Evolutionary conservation across 805 yeast genomes (phyloP).

Genomic region (Lachancea kluyveri): DNA sequence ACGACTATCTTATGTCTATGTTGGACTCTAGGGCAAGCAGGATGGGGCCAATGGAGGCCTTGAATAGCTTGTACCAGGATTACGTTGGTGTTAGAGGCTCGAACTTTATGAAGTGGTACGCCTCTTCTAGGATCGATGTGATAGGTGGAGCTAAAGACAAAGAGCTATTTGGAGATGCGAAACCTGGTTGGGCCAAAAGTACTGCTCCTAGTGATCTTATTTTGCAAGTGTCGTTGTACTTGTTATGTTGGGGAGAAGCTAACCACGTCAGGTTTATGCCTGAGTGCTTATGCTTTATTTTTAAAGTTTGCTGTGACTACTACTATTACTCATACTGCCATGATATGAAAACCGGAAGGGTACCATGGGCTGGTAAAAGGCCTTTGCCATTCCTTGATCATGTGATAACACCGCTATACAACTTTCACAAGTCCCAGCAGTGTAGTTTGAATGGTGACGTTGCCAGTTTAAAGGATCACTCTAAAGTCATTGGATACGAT

Average conservation of each 20-base stretch:
- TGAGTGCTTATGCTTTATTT: constrained; percentile 78
- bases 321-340: too few relatives aligned
- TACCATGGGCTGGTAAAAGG: too few relatives aligned
- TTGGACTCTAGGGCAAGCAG: constrained; percentile 67
- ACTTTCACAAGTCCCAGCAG: constrained; percentile 72
- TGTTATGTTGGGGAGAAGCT: constrained; percentile 86
- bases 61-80: constrained; percentile 73
- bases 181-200: constrained; percentile 74
- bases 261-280: constrained; percentile 83
- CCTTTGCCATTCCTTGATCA: constrained; percentile 75
- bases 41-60: constrained; percentile 60
- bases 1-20: constrained; percentile 54
- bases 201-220: too few relatives aligned
- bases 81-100: constrained; percentile 88
- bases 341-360: constrained; percentile 79
- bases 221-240: constrained; percentile 67
- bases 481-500: constrained; percentile 72
- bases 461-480: constrained; percentile 73
- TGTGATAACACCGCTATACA: constrained; percentile 85
- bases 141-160: too few relatives aligned
- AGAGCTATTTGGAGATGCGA: constrained; percentile 78
- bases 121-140: constrained; percentile 78
- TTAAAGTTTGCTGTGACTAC: too few relatives aligned
- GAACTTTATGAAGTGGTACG: constrained; percentile 86
- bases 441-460: constrained; percentile 73